Conservation (phyloP, 306 rosid genomes). For the Quercus dentata region DNA sequence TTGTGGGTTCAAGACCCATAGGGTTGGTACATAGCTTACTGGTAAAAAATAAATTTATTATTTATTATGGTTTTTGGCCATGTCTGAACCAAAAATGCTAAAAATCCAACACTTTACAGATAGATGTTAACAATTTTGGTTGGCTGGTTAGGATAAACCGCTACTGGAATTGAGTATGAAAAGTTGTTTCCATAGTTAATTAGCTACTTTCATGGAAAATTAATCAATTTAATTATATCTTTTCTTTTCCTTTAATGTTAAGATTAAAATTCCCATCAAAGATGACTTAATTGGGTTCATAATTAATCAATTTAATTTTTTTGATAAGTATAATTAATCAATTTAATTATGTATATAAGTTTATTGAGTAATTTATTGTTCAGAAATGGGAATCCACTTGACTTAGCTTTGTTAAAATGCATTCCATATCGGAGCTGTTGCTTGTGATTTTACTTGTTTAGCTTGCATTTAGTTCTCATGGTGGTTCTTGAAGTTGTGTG, state of each 20-base stretch:
- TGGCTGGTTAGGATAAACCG: not conserved
- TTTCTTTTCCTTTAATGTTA: not conserved
- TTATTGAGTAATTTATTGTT: constrained; percentile 6
- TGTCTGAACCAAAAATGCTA: not conserved
- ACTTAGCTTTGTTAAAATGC: constrained; percentile 1
- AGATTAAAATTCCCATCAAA: not conserved
- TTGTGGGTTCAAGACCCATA: no score
- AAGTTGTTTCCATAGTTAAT: not conserved
- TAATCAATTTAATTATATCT: not conserved
- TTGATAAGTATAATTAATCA: not conserved
- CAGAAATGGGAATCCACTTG: not conserved
- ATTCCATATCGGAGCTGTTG: not conserved
- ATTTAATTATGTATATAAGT: not conserved
- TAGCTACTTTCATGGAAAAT: not conserved
- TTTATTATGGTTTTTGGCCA: not conserved
- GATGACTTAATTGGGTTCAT: not conserved
- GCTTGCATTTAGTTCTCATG: not conserved
- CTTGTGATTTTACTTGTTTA: not conserved
- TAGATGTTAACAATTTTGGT: not conserved
- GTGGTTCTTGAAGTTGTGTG: not conserved
- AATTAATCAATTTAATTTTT: not conserved
- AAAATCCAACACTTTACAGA: not conserved
- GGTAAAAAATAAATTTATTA: not conserved
- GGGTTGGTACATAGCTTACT: no score
- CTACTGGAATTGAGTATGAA: not conserved